Base-by-base conservation (phyloP, 805 yeast species). In the Zygotorulaspora danielsina region DNA sequence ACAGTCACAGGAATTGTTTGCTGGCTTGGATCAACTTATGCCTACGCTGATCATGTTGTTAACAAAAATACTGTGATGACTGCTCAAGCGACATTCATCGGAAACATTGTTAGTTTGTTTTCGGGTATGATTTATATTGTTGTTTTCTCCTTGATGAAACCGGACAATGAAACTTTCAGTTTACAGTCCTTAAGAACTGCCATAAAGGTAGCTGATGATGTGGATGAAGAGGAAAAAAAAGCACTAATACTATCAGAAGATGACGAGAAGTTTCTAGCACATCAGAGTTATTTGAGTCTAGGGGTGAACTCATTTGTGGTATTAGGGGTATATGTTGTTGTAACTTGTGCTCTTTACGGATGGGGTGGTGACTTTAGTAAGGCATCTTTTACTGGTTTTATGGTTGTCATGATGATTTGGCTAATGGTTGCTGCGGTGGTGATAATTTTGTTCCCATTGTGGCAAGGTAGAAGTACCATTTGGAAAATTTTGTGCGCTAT, bases 1-100 rank as follows among this genome's bases (percentile, higher is more conserved):
- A 71, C 76, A 1, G 70, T 76, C 18, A 72, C 76, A 44, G 75
- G 74, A 28, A 70, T 75, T 43, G 78, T 73, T 1, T 67, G 73
- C 32, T 66, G 71, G 70, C 42, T 60, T 39, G 66, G 54, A 37
- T 68, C 70, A 28, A 59, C 75, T 10, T 74, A 78, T 13, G 54
- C 67, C 22, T 54, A 66, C 30, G 56, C 73, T 9, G 55, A 67
- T 20, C 64, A 73, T 25, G 73, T 72, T 5, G 55, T 69, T 7
- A 63, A 72, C 36, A 72, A 74, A 5, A 57, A 62, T 26, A 63
- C 61, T 1, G 65, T 72, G 51, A 69, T 67, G 50, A 73, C 70
- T 2, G 72, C 73, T 42, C 66, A 67, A 42, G 54, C 64, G 12
- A 49, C 58, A 65, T 71, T 55, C 61, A 73, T 61, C 65, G 78